phyloP scores from a whole-genome alignment of 345 rosid genomes.

The Litchi chinensis region DNA sequence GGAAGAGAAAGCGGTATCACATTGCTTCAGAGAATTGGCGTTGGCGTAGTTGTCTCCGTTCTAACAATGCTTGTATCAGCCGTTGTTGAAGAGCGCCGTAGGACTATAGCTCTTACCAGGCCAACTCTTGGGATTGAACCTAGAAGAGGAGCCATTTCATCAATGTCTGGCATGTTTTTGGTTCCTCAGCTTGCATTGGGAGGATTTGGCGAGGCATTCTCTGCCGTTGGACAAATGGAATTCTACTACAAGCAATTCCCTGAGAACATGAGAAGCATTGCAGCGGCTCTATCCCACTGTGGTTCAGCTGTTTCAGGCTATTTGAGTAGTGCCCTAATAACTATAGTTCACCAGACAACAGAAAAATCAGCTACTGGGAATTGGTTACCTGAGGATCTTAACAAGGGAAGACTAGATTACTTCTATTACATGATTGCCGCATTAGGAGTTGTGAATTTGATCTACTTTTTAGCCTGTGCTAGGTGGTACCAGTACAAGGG shows the following conservation, averaged over 20 bases:
- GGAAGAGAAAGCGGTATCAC: constrained; percentile 54
- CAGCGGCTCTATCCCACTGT: constrained; percentile 44
- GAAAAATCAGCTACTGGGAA: constrained; percentile 31
- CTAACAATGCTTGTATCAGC: constrained; percentile 41
- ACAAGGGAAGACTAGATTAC: constrained; percentile 52
- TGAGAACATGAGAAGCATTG: constrained; percentile 62
- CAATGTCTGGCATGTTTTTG: constrained; percentile 49
- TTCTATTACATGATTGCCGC: constrained; percentile 46
- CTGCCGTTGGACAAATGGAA: constrained; percentile 42
- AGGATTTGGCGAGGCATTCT: constrained; percentile 49
- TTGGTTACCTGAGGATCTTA: constrained; percentile 58
- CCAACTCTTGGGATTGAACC: constrained; percentile 46
- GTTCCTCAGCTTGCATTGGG: constrained; percentile 48
- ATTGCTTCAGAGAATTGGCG: constrained; percentile 49
- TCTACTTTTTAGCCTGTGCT: constrained; percentile 42
- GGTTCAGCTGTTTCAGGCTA: constrained; percentile 44
- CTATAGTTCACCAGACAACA: constrained; percentile 42
- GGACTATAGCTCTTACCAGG: constrained; percentile 40
- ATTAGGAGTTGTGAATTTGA: constrained; percentile 35
- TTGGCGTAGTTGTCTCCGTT: constrained; percentile 32
- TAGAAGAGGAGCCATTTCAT: constrained; percentile 48
- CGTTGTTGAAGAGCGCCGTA: constrained; percentile 38
- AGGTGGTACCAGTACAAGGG: constrained; percentile 49
- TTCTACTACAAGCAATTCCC: constrained; percentile 65
- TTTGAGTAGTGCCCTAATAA: constrained; percentile 41